Evolutionary conservation across 2,329 filamentous ascomycete species (phyloP).

Genomic region (Rhynchosporium secalis): DNA sequence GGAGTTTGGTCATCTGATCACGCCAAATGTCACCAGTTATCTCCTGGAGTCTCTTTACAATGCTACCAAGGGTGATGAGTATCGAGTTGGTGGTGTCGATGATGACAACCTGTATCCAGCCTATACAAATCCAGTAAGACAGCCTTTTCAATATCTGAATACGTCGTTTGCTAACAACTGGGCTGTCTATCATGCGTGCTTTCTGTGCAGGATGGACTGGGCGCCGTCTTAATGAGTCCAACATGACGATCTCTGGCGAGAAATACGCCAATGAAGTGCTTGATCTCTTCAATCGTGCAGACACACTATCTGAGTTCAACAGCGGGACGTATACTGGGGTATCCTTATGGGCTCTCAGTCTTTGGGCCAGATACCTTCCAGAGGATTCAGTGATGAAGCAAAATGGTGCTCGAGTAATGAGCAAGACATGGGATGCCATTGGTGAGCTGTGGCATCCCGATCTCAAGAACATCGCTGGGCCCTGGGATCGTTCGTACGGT

Average conservation of each 20-base stretch:
- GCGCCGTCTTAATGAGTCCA: constrained; percentile 51
- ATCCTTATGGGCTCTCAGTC: constrained; percentile 56
- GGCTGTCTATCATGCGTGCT: constrained; percentile 57
- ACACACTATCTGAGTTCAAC: constrained; percentile 59
- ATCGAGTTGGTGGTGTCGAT: constrained; percentile 60
- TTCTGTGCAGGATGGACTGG: constrained; percentile 61
- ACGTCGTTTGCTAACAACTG: constrained; percentile 13
- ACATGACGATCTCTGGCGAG: constrained; percentile 60
- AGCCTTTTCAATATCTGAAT: not conserved
- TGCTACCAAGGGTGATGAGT: constrained; percentile 58
- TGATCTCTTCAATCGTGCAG: constrained; percentile 54
- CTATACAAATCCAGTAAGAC: constrained; percentile 55
- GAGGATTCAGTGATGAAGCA: constrained; percentile 53
- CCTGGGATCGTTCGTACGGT: constrained; percentile 64
- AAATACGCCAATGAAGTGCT: constrained; percentile 56
- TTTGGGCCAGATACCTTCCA: constrained; percentile 61
- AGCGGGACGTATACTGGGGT: constrained; percentile 62
- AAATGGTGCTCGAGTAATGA: constrained; percentile 53
- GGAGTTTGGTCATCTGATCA: constrained; percentile 54
- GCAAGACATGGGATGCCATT: constrained; percentile 53
- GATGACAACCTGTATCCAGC: constrained; percentile 62
- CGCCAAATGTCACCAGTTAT: constrained; percentile 39
- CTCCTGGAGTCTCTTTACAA: constrained; percentile 57
- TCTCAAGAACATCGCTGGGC: constrained; percentile 61
- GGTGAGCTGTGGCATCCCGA: constrained; percentile 57